Evolutionary conservation across 768 basidiomycete genomes (phyloP), one percentile per base, ranked within the genome.

Genomic region (Mrakia frigida): DNA sequence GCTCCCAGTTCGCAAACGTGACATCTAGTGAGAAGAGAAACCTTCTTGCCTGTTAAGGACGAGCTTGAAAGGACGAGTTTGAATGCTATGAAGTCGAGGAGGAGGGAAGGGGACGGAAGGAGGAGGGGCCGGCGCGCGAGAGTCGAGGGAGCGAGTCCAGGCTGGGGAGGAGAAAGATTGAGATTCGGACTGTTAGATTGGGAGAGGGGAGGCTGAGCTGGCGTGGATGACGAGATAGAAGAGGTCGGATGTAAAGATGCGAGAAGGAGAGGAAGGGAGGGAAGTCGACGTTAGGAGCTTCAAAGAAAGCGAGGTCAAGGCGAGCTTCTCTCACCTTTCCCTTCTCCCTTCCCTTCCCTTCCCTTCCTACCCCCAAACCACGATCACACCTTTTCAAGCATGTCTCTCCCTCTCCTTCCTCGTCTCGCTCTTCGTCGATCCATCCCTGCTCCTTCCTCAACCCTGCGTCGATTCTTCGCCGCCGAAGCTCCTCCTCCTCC

Each of bases 1-100:
- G n/a, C 31, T 16, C n/a, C 50, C 50, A 7, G 70, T 56, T 25
- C 70, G 70, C 50, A 72, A 25, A 39, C 65, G 65, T 7, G 65
- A 68, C 65, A 68, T 68, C 37, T 21, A 68, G 6, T 6, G 46
- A 68, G 35, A 25, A 43, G 10, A 35, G 2, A 56, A 9, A 18
- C 1, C 35, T 16, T 35, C 37, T 25, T 37, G 37, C 63, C 33
- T 9, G 18, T n/a, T 25, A 21, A 50, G 46, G 46, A 50, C 16
- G 46, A 50, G 46, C 46, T 21, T n/a, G 9, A 39, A 41, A 2
- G 39, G 9, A 9, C 2, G 65, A 68, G 11, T 21, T 4, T 25
- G 65, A 11, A 28, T 65, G 7, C 63, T 65, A 39, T 37, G 33
- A 4, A 10, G 28, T 3, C 7, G 60, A 33, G 25, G 28, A 63